Evolutionary conservation across 2,329 filamentous ascomycete species (phyloP), one percentile per base, ranked within the genome.

Genomic region (Mollisiaceae sp.): DNA sequence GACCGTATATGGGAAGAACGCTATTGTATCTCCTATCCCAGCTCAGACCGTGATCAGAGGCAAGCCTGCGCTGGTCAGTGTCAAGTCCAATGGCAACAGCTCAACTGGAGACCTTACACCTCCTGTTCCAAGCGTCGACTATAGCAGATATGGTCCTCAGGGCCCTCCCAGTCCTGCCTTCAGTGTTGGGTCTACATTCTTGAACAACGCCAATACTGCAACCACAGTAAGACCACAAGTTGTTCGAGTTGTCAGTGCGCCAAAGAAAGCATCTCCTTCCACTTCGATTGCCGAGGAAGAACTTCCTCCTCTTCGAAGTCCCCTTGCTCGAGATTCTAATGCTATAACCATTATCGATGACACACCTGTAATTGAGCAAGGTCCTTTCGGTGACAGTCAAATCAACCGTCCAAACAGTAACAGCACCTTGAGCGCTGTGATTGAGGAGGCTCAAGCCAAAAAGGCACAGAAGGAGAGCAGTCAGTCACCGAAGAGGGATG

Each of bases 1-100:
- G 0, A 97, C 94, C 22, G 93, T 97, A 61, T 98, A 97, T 76
- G 91, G 93, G 70, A 94, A 94, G 80, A 93, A 96, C 74, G 93
- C 92, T 18, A 88, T 97, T 60, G 87, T 97, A 72, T 93, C 83
- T 76, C 91, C 82, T 1, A 81, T 90, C 63, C 90, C 94, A 0
- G 93, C 93, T 0, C 93, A 95, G 74, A 95, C 93, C 60, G 91
- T 92, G 65, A 91, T 94, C 76, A 88, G 93, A 67, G 91, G 91
- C 69, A 96, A 95, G 79, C 93, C 95, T 11, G 94, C 93, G 41
- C 90, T 98, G 75, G 93, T 99, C 76, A 97, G 92, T 73, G 93
- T 99, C 70, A 95, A 93, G 78, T 91, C 91, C 8, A 83, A 79
- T 64, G 85, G 84, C 22, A 83, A 82, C 63, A 87, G 81, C 73